Evolutionary conservation across 768 basidiomycete species (phyloP).

Genomic region (Lactifluus piperatus): DNA sequence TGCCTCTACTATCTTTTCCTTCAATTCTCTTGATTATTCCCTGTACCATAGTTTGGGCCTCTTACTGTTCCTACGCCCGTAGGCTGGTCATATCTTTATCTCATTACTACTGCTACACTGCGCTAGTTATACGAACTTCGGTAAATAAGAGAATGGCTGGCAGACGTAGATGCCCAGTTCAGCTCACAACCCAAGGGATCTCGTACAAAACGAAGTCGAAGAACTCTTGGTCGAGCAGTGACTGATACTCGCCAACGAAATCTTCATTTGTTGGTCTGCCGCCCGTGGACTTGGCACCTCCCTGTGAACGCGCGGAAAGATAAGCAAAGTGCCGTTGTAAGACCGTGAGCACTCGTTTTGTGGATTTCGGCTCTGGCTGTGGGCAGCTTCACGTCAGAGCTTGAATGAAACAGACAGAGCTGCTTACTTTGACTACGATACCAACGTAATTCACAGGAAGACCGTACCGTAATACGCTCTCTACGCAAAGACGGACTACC

Average conservation of each 20-base stretch:
- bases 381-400: background rate
- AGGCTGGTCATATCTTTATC: conserved; percentile 55
- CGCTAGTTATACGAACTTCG: conserved; percentile 12
- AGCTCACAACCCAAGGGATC: conserved; percentile 80
- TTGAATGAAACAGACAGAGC: background rate
- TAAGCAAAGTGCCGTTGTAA: conserved; percentile 77
- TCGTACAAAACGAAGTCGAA: conserved; percentile 94
- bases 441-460: conserved; percentile 87
- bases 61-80: conserved; percentile 40
- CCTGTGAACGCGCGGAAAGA: conserved; percentile 60
- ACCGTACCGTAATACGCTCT: conserved; percentile 93
- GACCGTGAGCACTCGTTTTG: conserved; percentile 65
- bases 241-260: conserved; percentile 85
- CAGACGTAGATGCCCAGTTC: conserved; percentile 22
- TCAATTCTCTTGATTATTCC: conserved; percentile 1
- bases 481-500: conserved; percentile 82
- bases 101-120: conserved; percentile 20
- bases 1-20: conserved; percentile 2
- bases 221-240: conserved; percentile 90
- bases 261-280: conserved; percentile 43
- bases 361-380: conserved; percentile 80
- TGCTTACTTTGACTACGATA: conserved; percentile 63
- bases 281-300: conserved; percentile 37
- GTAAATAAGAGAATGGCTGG: conserved; percentile 12
- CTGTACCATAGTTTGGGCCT: conserved; percentile 34